Evolutionary conservation across 1,284 basidiomycete genomes (phyloP).

Genomic region (Cryptococcus wingfieldii): DNA sequence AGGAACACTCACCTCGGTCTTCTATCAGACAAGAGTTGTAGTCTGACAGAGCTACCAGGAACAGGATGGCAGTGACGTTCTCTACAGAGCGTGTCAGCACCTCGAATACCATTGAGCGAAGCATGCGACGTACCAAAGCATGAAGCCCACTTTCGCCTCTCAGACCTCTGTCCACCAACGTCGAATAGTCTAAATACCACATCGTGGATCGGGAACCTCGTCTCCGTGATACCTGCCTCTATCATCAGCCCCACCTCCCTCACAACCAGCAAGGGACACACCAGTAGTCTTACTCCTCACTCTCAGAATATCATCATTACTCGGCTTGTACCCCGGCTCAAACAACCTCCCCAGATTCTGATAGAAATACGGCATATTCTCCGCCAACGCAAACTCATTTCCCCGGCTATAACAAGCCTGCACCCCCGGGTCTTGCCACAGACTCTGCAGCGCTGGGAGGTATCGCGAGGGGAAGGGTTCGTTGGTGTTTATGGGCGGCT

Average conservation of each 20-base stretch:
- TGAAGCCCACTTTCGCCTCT: constrained; percentile 47
- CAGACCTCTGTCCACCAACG: constrained; percentile 80
- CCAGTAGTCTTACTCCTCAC: constrained; percentile 69
- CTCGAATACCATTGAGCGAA: neutral
- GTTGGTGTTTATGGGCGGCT: constrained; percentile 68
- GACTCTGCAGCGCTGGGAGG: constrained; percentile 56
- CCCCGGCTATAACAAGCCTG: constrained; percentile 59
- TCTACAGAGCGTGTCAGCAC: constrained; percentile 4
- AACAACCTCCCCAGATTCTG: constrained; percentile 75
- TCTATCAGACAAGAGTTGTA: constrained; percentile 94
- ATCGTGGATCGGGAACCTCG: constrained; percentile 60
- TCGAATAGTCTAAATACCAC: constrained; percentile 68
- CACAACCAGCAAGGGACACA: neutral
- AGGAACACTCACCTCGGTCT: constrained; percentile 73
- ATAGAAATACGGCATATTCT: constrained; percentile 59
- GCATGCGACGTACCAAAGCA: constrained; percentile 60
- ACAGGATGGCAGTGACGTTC: constrained; percentile 91
- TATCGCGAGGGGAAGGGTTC: constrained; percentile 52
- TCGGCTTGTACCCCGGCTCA: constrained; percentile 63
- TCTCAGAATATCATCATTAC: constrained; percentile 75
- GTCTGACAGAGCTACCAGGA: constrained; percentile 87
- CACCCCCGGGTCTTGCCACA: constrained; percentile 76
- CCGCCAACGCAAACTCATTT: constrained; percentile 28
- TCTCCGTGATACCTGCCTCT: constrained; percentile 76
- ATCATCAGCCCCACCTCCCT: neutral